A percentile compares a stretch with the other conserved stretches of the same genome.
phyloP scores from a whole-genome alignment of 345 rosid genomes.

The Populus nigra region DNA sequence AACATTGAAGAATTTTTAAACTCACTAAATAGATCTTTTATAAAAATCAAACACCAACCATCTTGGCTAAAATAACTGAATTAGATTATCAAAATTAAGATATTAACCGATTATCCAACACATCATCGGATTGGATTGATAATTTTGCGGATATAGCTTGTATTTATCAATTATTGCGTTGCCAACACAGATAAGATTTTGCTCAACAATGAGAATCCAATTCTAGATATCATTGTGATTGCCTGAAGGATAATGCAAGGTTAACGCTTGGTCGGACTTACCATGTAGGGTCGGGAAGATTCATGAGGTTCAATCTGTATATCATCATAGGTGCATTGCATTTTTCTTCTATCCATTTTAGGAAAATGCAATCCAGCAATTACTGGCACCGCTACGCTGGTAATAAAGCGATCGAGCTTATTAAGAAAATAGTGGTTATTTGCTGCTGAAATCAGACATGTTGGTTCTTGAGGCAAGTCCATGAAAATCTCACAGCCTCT shows the following conservation, averaged over 20 bases:
- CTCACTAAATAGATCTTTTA: too few species aligned
- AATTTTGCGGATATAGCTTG: background rate
- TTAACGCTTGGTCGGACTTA: background rate
- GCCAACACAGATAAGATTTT: background rate
- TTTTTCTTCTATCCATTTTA: background rate
- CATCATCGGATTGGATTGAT: background rate
- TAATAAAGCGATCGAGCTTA: background rate
- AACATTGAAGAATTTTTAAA: too few species aligned
- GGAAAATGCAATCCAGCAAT: background rate
- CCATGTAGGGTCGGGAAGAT: background rate
- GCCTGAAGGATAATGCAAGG: background rate
- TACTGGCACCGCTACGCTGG: background rate
- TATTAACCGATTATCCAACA: too few species aligned
- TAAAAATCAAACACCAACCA: too few species aligned
- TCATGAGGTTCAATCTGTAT: background rate
- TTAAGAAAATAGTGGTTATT: background rate
- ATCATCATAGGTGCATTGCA: background rate
- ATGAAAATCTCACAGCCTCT: background rate
- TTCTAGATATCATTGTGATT: background rate
- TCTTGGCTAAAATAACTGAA: fast-evolving
- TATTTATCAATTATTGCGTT: background rate
- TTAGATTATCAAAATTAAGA: too few species aligned
- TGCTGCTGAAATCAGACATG: background rate
- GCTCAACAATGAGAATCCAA: background rate
- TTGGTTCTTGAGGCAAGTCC: background rate